Evolutionary conservation across 495 filamentous ascomycete species (phyloP).

Genomic region (Lophiotrema nucula): DNA sequence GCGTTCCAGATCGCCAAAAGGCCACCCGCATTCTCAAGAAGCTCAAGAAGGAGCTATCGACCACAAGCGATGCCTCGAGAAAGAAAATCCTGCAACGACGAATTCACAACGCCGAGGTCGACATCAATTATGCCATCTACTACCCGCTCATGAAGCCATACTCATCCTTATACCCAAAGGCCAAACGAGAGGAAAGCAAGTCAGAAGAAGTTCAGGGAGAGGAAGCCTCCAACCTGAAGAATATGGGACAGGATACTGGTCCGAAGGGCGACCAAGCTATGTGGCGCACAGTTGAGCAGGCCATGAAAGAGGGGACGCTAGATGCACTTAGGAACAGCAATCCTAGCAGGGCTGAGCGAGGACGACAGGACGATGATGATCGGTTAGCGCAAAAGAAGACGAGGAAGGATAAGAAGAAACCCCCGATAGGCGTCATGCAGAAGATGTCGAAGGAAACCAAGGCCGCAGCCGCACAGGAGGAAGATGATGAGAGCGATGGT

Average conservation of each 20-base stretch:
- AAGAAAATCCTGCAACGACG: conserved; percentile 39
- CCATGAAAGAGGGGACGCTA: conserved; percentile 64
- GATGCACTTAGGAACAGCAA: conserved; percentile 50
- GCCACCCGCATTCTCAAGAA: conserved; percentile 68
- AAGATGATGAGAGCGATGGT: conserved; percentile 55
- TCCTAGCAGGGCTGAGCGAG: conserved; percentile 21
- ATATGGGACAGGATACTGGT: not conserved
- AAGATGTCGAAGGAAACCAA: conserved; percentile 16
- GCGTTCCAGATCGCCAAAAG: conserved; percentile 72
- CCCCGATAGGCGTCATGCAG: not conserved
- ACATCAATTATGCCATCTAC: conserved; percentile 79
- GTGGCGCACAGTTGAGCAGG: conserved; percentile 68
- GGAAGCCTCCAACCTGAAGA: conserved; percentile 7
- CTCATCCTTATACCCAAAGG: conserved; percentile 66
- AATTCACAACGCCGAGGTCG: conserved; percentile 71
- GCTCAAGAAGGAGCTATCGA: conserved; percentile 56
- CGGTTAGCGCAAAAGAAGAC: not conserved
- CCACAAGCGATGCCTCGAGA: conserved; percentile 49
- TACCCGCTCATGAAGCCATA: conserved; percentile 80
- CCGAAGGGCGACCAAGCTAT: conserved; percentile 54
- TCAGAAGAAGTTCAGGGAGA: conserved; percentile 27
- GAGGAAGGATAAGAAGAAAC: conserved; percentile 14
- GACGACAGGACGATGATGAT: not conserved
- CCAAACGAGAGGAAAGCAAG: conserved; percentile 13
- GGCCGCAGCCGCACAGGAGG: conserved; percentile 17